A percentile compares a stretch with the other conserved stretches of the same genome.
phyloP scores from a whole-genome alignment of 73 alveolate genomes.

The Symbiodinium pilosum region DNA sequence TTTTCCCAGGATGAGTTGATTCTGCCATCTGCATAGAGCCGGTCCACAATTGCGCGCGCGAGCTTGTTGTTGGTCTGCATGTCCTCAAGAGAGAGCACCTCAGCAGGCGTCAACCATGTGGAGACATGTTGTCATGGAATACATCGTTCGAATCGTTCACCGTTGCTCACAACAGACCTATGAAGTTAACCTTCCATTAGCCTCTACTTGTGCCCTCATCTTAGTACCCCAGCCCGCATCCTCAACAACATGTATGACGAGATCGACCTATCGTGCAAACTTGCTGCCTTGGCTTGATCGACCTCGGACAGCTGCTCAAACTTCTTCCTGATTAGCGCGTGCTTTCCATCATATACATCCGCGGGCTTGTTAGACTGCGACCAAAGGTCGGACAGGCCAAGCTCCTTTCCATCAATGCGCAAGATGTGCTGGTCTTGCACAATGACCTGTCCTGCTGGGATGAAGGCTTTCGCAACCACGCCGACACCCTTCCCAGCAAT shows the following conservation, averaged over 20 bases:
- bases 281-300: constrained; percentile 41
- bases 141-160: no score
- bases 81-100: constrained; percentile 56
- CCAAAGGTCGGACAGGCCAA: constrained; percentile 40
- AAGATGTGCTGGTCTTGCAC: constrained; percentile 32
- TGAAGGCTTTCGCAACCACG: constrained; percentile 25
- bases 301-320: constrained; percentile 7
- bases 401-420: constrained; percentile 12
- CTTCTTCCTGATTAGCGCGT: constrained; percentile 20
- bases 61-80: constrained; percentile 61
- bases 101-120: background rate
- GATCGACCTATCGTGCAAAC: no score
- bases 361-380: background rate
- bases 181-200: no score
- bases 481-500: constrained; percentile 47
- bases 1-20: constrained; percentile 43
- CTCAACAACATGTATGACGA: no score
- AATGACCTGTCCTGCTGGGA: constrained; percentile 43
- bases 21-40: background rate
- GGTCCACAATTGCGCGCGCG: constrained; percentile 36
- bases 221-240: no score
- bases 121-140: no score
- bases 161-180: no score
- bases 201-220: no score
- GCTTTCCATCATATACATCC: background rate